Evolutionary conservation across 2,329 filamentous ascomycete species (phyloP).

Genomic region (Xylariaceae sp.): DNA sequence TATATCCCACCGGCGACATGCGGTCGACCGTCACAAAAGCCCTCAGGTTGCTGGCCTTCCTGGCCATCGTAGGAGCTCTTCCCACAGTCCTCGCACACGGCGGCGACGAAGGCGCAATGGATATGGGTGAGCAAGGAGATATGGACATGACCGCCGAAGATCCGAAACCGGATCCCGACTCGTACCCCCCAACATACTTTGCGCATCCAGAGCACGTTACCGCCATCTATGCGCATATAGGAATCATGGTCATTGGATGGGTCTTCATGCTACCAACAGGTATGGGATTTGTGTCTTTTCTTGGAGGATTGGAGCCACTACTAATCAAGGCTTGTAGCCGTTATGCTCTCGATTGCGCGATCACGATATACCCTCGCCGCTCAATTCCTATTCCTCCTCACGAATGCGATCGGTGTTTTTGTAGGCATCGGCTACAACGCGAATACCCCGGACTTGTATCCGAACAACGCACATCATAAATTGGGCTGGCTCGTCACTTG

Average conservation of each 20-base stretch:
- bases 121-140: slow-evolving; percentile 37
- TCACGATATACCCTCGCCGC: slow-evolving; percentile 74
- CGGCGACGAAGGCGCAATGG: slow-evolving; percentile 38
- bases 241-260: slow-evolving; percentile 73
- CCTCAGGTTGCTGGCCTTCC: slow-evolving; percentile 38
- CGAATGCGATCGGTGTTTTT: slow-evolving; percentile 70
- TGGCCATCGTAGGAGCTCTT: slow-evolving; percentile 41
- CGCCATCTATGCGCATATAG: slow-evolving; percentile 64
- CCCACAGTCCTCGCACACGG: slow-evolving; percentile 44
- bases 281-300: slow-evolving; percentile 42
- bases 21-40: slow-evolving; percentile 32
- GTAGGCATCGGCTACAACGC: slow-evolving; percentile 76
- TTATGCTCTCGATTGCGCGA: slow-evolving; percentile 84
- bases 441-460: slow-evolving; percentile 84
- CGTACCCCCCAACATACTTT: slow-evolving; percentile 49
- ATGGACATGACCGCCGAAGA: slow-evolving; percentile 44
- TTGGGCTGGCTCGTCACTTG: slow-evolving; percentile 84
- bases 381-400: slow-evolving; percentile 71
- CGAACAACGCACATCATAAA: slow-evolving; percentile 86
- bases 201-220: slow-evolving; percentile 46
- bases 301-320: background rate
- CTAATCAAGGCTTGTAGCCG: slow-evolving; percentile 57
- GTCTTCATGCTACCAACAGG: slow-evolving; percentile 72
- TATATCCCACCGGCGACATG: no score
- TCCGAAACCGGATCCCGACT: slow-evolving; percentile 36